Evolutionary conservation across 495 filamentous ascomycete genomes (phyloP).

Genomic region (Lophiostoma macrostomum): DNA sequence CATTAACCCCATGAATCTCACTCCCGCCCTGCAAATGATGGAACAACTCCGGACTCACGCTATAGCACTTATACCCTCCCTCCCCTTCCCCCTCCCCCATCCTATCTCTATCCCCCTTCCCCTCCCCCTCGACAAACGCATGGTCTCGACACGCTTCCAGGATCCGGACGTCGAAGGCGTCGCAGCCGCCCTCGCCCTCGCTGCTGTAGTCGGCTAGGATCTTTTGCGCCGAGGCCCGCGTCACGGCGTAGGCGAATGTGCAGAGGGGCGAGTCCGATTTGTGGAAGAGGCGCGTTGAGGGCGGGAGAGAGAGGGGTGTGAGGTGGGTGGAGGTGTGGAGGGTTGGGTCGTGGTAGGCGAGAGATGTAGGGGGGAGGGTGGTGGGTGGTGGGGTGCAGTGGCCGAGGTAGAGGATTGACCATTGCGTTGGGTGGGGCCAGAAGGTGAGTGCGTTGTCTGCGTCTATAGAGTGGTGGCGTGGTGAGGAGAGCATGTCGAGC

Average conservation of each 20-base stretch:
- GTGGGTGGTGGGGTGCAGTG: constrained; percentile 39
- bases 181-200: constrained; percentile 15
- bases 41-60: constrained; percentile 37
- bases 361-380: constrained; percentile 20
- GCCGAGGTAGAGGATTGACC: constrained; percentile 47
- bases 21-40: constrained; percentile 33
- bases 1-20: constrained; percentile 31
- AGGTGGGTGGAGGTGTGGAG: constrained; percentile 31
- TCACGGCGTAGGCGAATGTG: constrained; percentile 48
- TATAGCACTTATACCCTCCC: constrained; percentile 35
- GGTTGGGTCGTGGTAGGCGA: constrained; percentile 29
- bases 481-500: background rate
- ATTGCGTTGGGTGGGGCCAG: constrained; percentile 33
- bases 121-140: no score
- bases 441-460: no score
- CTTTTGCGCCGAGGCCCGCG: constrained; percentile 29
- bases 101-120: no score
- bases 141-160: constrained; percentile 38
- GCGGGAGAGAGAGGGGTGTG: constrained; percentile 24
- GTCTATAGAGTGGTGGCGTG: background rate
- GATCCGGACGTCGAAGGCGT: constrained; percentile 38
- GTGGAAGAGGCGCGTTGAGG: constrained; percentile 42
- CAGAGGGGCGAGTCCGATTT: constrained; percentile 43
- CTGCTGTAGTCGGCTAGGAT: constrained; percentile 29
- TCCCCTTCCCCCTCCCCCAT: no score